Conservation (phyloP, 352 stramenopile genomes). For the Phytophthora sansomeana region DNA sequence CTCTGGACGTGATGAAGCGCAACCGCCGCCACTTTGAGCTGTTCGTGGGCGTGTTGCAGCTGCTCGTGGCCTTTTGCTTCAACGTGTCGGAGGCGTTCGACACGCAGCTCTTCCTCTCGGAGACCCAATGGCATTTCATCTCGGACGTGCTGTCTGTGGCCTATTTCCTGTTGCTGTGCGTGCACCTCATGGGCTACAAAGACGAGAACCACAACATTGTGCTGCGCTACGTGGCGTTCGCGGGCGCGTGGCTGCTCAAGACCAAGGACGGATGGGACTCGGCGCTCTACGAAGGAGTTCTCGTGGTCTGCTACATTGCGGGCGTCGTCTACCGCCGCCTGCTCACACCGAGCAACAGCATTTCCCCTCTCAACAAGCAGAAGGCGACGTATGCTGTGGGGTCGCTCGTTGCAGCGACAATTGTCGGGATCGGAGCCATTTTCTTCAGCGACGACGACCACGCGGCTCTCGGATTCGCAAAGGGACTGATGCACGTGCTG, state of each 20-base stretch:
- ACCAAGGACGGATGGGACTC: slow-evolving; percentile 84
- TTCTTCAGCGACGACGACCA: slow-evolving; percentile 57
- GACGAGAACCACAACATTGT: slow-evolving; percentile 88
- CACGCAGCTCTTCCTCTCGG: slow-evolving; percentile 67
- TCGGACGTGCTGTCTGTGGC: slow-evolving; percentile 87
- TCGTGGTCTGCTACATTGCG: slow-evolving; percentile 66
- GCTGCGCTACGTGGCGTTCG: slow-evolving; percentile 86
- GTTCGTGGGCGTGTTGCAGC: slow-evolving; percentile 87
- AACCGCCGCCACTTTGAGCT: slow-evolving; percentile 91
- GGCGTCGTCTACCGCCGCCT: slow-evolving; percentile 65
- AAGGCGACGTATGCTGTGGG: slow-evolving; percentile 62
- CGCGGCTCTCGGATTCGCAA: slow-evolving; percentile 60
- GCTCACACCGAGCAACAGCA: slow-evolving; percentile 49
- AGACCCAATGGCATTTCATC: slow-evolving; percentile 89
- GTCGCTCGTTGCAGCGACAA: slow-evolving; percentile 48
- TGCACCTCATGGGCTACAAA: slow-evolving; percentile 86
- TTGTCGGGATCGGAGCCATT: slow-evolving; percentile 59
- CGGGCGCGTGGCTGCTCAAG: slow-evolving; percentile 87
- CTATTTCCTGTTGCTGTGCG: slow-evolving; percentile 87
- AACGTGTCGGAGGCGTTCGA: slow-evolving; percentile 83
- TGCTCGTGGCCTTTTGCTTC: slow-evolving; percentile 84
- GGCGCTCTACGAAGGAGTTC: slow-evolving; percentile 71
- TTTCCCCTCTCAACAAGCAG: slow-evolving; percentile 62
- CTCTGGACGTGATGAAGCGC: slow-evolving; percentile 78
- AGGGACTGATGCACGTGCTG: slow-evolving; percentile 75